These are phyloP conservation scores for Leptographium galeiforme DNA, from an alignment of 2,329 filamentous ascomycete genomes.

Conservation along the genomic window DNA sequence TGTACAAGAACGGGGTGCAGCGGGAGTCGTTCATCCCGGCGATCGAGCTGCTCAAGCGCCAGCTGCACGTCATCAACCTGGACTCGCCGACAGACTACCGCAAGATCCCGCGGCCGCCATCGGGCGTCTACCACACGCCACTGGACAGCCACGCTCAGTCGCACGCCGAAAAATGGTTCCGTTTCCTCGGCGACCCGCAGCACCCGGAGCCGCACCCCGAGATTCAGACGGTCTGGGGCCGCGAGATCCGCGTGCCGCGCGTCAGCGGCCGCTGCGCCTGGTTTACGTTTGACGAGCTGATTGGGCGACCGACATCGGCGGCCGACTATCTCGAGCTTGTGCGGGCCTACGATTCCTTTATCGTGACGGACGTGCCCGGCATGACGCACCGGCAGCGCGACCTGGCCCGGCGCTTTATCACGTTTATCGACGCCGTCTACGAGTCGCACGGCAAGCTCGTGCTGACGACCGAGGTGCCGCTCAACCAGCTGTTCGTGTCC, in stretches of 20 bases:
- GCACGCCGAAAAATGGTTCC: conserved; percentile 92
- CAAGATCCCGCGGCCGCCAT: conserved; percentile 85
- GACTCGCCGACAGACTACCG: conserved; percentile 94
- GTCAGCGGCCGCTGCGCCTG: conserved; percentile 79
- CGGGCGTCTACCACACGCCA: conserved; percentile 85
- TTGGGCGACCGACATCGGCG: conserved; percentile 75
- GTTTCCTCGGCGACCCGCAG: conserved; percentile 76
- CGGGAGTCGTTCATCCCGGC: conserved; percentile 90
- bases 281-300: conserved; percentile 88
- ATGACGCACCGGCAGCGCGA: conserved; percentile 84
- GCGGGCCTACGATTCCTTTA: conserved; percentile 79
- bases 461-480: conserved; percentile 73
- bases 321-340: conserved; percentile 92
- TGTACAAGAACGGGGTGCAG: conserved; percentile 98
- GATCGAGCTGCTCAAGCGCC: conserved; percentile 77
- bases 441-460: conserved; percentile 89
- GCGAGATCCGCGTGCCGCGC: conserved; percentile 73
- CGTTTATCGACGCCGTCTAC: conserved; percentile 93
- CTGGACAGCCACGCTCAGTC: conserved; percentile 63
- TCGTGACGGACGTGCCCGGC: conserved; percentile 79
- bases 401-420: conserved; percentile 85
- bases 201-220: conserved; percentile 63
- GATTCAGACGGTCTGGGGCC: conserved; percentile 79
- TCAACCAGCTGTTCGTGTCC: conserved; percentile 76
- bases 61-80: conserved; percentile 81